These are phyloP conservation scores for Solanum pennellii DNA, from an alignment of 257 asterid species.

Conservation along the genomic window DNA sequence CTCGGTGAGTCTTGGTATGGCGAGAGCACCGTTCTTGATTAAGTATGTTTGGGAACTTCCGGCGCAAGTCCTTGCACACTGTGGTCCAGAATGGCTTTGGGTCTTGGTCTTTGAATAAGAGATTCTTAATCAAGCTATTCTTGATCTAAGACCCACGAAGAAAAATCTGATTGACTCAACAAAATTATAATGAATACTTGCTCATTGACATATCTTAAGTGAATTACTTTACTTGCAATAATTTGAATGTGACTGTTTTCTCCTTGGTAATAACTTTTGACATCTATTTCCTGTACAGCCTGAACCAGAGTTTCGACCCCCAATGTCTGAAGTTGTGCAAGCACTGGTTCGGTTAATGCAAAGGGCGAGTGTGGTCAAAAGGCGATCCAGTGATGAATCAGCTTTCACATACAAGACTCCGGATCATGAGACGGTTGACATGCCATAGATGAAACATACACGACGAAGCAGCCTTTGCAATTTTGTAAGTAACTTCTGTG, in stretches of 20 bases:
- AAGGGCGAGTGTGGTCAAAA: conserved; percentile 57
- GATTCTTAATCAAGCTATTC: neutral
- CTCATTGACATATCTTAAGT: neutral
- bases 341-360: conserved; percentile 89
- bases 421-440: conserved; percentile 52
- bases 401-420: conserved; percentile 62
- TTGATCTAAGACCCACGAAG: neutral
- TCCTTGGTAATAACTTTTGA: neutral
- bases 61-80: neutral
- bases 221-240: neutral
- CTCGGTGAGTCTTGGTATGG: neutral
- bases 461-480: conserved; percentile 25
- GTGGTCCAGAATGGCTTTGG: neutral
- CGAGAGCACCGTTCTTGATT: neutral
- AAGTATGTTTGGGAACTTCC: neutral
- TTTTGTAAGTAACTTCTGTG: conserved; percentile 35
- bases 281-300: conserved; percentile 37
- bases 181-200: neutral
- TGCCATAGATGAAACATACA: conserved; percentile 23
- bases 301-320: conserved; percentile 95
- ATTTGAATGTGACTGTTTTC: neutral
- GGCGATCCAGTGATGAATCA: conserved; percentile 69
- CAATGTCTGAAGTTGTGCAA: conserved; percentile 97
- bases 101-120: neutral
- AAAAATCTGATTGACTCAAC: neutral